Evolutionary conservation across 169 alveolate genomes (phyloP).

Genomic region (Eimeria zaria): DNA sequence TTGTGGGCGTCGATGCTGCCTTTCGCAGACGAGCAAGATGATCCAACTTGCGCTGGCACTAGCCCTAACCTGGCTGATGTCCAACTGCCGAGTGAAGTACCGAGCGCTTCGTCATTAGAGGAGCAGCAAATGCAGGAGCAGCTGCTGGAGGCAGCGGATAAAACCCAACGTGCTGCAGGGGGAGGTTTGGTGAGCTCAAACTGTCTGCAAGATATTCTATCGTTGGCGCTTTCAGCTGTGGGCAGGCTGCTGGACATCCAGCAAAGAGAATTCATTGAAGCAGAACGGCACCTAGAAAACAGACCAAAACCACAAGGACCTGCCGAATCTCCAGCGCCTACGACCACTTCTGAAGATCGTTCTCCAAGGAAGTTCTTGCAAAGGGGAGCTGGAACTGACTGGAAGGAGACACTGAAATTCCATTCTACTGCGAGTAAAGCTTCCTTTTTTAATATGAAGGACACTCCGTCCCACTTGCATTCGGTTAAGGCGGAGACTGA

Average conservation of each 20-base stretch:
- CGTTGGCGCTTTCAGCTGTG: background rate
- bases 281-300: background rate
- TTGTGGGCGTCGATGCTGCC: slow-evolving; percentile 77
- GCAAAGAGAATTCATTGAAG: background rate
- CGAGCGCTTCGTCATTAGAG: background rate
- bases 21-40: background rate
- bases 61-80: background rate
- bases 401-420: background rate
- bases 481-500: slow-evolving; percentile 11
- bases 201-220: background rate
- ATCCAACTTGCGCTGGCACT: background rate
- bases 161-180: slow-evolving; percentile 37
- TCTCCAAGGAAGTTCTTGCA: background rate
- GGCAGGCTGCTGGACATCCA: slow-evolving; percentile 39
- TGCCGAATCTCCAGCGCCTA: background rate
- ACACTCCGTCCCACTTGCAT: background rate
- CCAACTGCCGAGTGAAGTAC: background rate
- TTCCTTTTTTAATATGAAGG: background rate
- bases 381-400: slow-evolving; percentile 7
- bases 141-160: slow-evolving; percentile 55
- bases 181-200: slow-evolving; percentile 2
- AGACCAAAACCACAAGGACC: background rate
- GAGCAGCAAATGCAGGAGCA: slow-evolving; percentile 6
- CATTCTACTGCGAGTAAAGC: background rate
- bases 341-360: background rate